These are phyloP conservation scores for Neurospora sp. DNA, from an alignment of 2,329 filamentous ascomycete genomes.

Conservation along the genomic window DNA sequence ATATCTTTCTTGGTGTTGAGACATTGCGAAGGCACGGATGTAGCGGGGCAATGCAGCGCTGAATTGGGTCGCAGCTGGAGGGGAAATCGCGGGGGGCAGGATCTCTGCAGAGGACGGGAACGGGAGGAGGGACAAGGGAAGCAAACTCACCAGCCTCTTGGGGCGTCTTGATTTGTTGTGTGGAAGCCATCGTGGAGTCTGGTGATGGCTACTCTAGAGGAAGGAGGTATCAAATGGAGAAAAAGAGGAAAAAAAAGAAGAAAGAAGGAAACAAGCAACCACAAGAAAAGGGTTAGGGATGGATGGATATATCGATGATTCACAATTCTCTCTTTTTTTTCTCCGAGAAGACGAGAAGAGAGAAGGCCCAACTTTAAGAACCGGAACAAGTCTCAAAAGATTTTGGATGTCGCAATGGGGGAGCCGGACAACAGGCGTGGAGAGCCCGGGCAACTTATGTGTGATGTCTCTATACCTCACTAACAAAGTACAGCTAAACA, in stretches of 20 bases:
- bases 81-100: constrained; percentile 1
- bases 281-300: not conserved
- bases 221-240: not conserved
- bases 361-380: not conserved
- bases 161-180: constrained; percentile 41
- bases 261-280: not conserved
- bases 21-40: not conserved
- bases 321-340: not conserved
- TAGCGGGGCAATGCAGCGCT: not conserved
- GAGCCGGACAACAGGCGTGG: not conserved
- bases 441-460: not conserved
- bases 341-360: not conserved
- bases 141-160: constrained; percentile 51
- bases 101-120: not conserved
- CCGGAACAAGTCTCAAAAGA: not conserved
- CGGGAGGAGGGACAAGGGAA: not conserved
- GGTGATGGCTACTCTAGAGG: not conserved
- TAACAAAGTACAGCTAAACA: not conserved
- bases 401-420: not conserved
- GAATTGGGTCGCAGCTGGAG: not conserved
- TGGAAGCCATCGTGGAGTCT: constrained; percentile 14
- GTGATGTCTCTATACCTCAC: not conserved
- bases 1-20: not conserved
- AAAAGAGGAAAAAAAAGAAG: not conserved
- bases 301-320: not conserved